Conservation (phyloP, 106 monocot genomes). For the Amphibolis antarctica region DNA sequence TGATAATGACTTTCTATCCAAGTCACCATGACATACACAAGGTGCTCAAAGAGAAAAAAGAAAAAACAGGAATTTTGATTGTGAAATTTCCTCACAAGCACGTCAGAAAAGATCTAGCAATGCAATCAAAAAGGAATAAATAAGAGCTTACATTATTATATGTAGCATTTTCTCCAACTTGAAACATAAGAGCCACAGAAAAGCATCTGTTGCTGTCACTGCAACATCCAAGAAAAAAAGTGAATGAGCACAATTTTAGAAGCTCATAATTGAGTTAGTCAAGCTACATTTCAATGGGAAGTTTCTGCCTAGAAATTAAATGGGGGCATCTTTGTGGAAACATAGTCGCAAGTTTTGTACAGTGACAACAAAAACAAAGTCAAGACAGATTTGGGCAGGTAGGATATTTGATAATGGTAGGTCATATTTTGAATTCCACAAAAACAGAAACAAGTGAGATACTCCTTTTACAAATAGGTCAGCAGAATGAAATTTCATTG, state of each 20-base stretch:
- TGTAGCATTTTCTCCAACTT: constrained; percentile 82
- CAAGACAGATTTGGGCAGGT: too few relatives aligned
- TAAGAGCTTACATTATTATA: constrained; percentile 48
- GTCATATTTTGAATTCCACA: neutral
- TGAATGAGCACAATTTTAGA: neutral
- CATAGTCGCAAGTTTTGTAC: too few relatives aligned
- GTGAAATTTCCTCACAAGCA: neutral
- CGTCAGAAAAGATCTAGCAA: neutral
- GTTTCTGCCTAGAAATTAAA: too few relatives aligned
- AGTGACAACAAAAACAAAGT: too few relatives aligned
- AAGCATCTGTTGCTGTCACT: constrained; percentile 62
- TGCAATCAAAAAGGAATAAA: neutral
- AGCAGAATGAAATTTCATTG: too few relatives aligned
- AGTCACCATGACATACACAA: too few relatives aligned
- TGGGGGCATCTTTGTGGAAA: too few relatives aligned
- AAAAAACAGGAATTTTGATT: neutral
- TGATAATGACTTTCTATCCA: too few relatives aligned
- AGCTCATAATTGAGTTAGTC: too few relatives aligned
- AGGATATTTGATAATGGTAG: too few relatives aligned
- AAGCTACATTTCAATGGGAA: too few relatives aligned
- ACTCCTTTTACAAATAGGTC: neutral
- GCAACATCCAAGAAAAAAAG: constrained; percentile 14
- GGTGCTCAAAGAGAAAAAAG: too few relatives aligned
- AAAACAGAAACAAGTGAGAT: neutral
- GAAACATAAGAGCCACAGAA: constrained; percentile 98